Percentiles rank a stretch among this genome's conserved stretches.
phyloP scores from a whole-genome alignment of 495 filamentous ascomycete species.

The Niebla homalea region DNA sequence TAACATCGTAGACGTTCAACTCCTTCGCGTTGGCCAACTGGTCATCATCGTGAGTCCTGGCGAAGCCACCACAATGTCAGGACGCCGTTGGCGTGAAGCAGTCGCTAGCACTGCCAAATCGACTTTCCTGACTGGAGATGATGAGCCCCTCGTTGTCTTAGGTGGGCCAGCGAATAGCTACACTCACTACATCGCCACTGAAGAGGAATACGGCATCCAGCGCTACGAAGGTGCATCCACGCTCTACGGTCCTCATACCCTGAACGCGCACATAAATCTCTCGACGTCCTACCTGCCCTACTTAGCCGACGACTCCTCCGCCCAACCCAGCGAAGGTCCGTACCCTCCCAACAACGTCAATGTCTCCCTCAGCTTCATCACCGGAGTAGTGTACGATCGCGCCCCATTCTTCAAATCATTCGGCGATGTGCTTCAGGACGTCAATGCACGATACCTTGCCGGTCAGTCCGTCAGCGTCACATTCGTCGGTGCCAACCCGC shows the following conservation, averaged over 20 bases:
- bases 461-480: slow-evolving; percentile 46
- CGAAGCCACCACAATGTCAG: slow-evolving; percentile 92
- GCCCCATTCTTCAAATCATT: slow-evolving; percentile 57
- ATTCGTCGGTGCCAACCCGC: slow-evolving; percentile 83
- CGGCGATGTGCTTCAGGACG: slow-evolving; percentile 56
- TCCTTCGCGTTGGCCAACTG: slow-evolving; percentile 76
- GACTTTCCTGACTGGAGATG: slow-evolving; percentile 22
- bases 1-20: slow-evolving; percentile 86
- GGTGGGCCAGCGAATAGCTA: slow-evolving; percentile 94
- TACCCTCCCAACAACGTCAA: slow-evolving; percentile 76
- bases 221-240: slow-evolving; percentile 94
- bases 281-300: slow-evolving; percentile 61
- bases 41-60: slow-evolving; percentile 79
- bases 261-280: slow-evolving; percentile 81
- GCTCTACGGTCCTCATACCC: slow-evolving; percentile 81
- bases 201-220: slow-evolving; percentile 82
- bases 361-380: slow-evolving; percentile 66
- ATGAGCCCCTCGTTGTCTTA: slow-evolving; percentile 61
- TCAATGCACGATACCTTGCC: slow-evolving; percentile 33
- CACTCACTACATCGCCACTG: slow-evolving; percentile 88
- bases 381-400: slow-evolving; percentile 63
- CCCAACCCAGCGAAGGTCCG: slow-evolving; percentile 40
- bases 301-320: slow-evolving; percentile 35
- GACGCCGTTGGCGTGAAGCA: slow-evolving; percentile 80
- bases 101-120: slow-evolving; percentile 42